A percentile compares a stretch with the other conserved stretches of the same genome.
Evolutionary conservation across 257 asterid species (phyloP).

Genomic region (Solanum arcanum): DNA sequence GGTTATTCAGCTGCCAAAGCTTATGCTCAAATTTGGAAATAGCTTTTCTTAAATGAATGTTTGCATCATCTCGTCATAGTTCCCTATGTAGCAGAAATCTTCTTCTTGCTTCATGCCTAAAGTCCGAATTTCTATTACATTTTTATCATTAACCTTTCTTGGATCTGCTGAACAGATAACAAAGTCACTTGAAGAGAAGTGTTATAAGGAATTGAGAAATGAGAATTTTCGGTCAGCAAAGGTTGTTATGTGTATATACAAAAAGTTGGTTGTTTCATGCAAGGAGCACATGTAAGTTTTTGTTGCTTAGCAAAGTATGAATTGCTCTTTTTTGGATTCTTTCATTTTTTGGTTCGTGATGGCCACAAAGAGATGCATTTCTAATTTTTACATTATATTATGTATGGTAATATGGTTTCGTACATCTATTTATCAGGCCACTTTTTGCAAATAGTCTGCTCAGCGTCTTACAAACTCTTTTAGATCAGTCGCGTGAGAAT

Average conservation of each 20-base stretch:
- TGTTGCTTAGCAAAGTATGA: not conserved
- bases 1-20: not conserved
- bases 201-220: conserved; percentile 83
- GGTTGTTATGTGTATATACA: conserved; percentile 73
- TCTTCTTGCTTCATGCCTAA: not conserved
- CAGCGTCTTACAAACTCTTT: conserved; percentile 57
- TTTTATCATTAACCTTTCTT: not conserved
- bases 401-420: not conserved
- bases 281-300: conserved; percentile 82
- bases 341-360: not conserved
- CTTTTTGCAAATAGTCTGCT: conserved; percentile 80
- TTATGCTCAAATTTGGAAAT: not conserved
- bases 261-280: conserved; percentile 74
- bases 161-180: conserved; percentile 53
- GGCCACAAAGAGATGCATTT: not conserved
- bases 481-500: conserved; percentile 79
- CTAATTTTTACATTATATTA: not conserved
- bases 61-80: not conserved
- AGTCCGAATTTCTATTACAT: not conserved
- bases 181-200: conserved; percentile 78
- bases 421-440: conserved; percentile 48
- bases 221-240: conserved; percentile 68
- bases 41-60: not conserved
- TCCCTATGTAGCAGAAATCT: not conserved
- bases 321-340: not conserved